Evolutionary conservation across 1,139 yeast species (phyloP).

Genomic region (Blastobotrys serpentis): DNA sequence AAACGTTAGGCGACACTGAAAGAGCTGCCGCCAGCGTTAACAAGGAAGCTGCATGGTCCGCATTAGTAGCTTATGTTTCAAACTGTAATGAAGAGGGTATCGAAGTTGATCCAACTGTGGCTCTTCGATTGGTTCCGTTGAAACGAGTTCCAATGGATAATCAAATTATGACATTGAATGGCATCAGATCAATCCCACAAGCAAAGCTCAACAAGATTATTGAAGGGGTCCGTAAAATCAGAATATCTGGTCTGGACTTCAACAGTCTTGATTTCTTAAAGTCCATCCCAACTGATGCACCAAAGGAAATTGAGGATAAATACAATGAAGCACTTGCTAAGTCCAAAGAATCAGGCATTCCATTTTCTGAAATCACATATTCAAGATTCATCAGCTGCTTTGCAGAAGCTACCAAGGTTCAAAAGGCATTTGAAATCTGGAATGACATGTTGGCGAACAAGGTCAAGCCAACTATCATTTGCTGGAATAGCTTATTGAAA

Average conservation of each 20-base stretch:
- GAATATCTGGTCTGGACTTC: constrained; percentile 26
- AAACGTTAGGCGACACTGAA: constrained; percentile 29
- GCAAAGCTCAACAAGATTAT: constrained; percentile 19
- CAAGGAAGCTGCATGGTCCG: constrained; percentile 33
- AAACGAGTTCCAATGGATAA: constrained; percentile 29
- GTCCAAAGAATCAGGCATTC: constrained; percentile 19
- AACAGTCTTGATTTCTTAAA: constrained; percentile 26
- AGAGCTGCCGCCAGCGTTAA: constrained; percentile 28
- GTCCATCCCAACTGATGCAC: constrained; percentile 29
- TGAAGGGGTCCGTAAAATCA: constrained; percentile 23
- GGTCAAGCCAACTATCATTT: constrained; percentile 36
- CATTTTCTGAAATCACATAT: constrained; percentile 35
- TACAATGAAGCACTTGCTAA: constrained; percentile 29
- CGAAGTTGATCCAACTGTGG: constrained; percentile 29
- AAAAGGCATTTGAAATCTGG: constrained; percentile 44
- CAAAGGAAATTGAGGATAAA: constrained; percentile 27
- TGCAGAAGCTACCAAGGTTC: constrained; percentile 34
- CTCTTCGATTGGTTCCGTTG: constrained; percentile 36
- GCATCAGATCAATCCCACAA: constrained; percentile 17
- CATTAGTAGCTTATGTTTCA: constrained; percentile 33
- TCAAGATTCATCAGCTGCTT: constrained; percentile 41
- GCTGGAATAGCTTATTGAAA: constrained; percentile 49
- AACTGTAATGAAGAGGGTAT: constrained; percentile 26
- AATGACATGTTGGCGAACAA: constrained; percentile 38
- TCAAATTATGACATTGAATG: constrained; percentile 23